phyloP scores from a whole-genome alignment of 805 yeast species.

The Suhomyces xylopsoci region DNA sequence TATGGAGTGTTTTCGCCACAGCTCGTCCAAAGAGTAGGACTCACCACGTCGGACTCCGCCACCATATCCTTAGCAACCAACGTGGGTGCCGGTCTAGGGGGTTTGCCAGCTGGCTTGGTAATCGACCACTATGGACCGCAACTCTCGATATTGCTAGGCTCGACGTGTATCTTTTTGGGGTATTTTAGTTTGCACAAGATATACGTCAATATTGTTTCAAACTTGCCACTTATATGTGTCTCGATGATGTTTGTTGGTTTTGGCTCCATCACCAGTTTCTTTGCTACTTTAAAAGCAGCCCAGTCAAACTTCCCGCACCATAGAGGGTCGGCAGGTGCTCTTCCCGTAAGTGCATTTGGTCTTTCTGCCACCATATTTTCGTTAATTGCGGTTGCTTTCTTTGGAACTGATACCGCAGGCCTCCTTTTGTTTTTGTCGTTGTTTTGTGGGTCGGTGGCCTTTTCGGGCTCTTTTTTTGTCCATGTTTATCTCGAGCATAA shows the following conservation, averaged over 20 bases:
- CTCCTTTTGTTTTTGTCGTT: slow-evolving; percentile 54
- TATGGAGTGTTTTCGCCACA: slow-evolving; percentile 79
- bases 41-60: slow-evolving; percentile 62
- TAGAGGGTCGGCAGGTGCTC: slow-evolving; percentile 67
- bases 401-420: slow-evolving; percentile 50
- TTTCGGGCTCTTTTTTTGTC: slow-evolving; percentile 46
- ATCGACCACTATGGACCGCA: slow-evolving; percentile 63
- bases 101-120: slow-evolving; percentile 66
- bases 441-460: slow-evolving; percentile 47
- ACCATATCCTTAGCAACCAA: slow-evolving; percentile 59
- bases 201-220: slow-evolving; percentile 40
- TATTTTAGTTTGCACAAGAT: slow-evolving; percentile 50
- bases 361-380: slow-evolving; percentile 67
- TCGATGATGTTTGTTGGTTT: slow-evolving; percentile 58
- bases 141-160: slow-evolving; percentile 52
- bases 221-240: slow-evolving; percentile 41
- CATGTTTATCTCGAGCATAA: slow-evolving; percentile 32
- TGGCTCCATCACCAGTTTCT: slow-evolving; percentile 63
- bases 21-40: slow-evolving; percentile 51
- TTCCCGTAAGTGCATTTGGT: slow-evolving; percentile 69
- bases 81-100: slow-evolving; percentile 66
- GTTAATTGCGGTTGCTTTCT: slow-evolving; percentile 51
- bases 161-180: slow-evolving; percentile 51
- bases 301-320: slow-evolving; percentile 67
- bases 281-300: slow-evolving; percentile 54